Evolutionary conservation across 768 basidiomycete genomes (phyloP).

Genomic region (Leccinum subgranulosum): DNA sequence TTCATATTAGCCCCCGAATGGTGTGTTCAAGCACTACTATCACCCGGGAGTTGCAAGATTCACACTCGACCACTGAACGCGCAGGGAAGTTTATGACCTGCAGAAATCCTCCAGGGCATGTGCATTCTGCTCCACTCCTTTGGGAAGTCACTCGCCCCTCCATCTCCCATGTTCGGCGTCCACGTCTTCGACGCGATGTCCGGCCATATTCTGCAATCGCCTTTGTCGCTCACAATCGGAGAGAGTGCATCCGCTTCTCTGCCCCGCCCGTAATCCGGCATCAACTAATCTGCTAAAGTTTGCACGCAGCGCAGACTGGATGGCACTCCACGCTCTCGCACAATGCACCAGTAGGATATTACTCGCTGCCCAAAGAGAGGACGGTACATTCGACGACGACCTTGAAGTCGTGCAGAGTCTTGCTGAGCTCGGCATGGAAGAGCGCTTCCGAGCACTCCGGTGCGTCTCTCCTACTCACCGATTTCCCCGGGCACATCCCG

Average conservation of each 20-base stretch:
- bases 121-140: constrained; percentile 67
- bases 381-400: constrained; percentile 36
- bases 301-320: constrained; percentile 61
- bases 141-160: constrained; percentile 42
- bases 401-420: constrained; percentile 56
- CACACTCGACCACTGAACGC: constrained; percentile 1
- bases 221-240: constrained; percentile 68
- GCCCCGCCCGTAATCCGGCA: constrained; percentile 71
- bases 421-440: constrained; percentile 77
- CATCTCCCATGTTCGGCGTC: constrained; percentile 53
- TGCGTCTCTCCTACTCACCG: not conserved
- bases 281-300: constrained; percentile 57
- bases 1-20: constrained; percentile 80
- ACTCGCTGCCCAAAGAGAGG: constrained; percentile 49
- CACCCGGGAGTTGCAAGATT: not conserved
- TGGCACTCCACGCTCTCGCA: constrained; percentile 66
- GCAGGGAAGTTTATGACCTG: constrained; percentile 76
- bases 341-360: constrained; percentile 65
- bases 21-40: constrained; percentile 36
- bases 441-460: constrained; percentile 43
- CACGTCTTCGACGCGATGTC: constrained; percentile 43
- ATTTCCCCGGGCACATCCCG: not conserved
- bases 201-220: constrained; percentile 74
- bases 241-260: constrained; percentile 67
- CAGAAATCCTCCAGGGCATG: constrained; percentile 62